Base-by-base conservation (phyloP, 768 basidiomycete species). In the Boletus rubescentipes region DNA sequence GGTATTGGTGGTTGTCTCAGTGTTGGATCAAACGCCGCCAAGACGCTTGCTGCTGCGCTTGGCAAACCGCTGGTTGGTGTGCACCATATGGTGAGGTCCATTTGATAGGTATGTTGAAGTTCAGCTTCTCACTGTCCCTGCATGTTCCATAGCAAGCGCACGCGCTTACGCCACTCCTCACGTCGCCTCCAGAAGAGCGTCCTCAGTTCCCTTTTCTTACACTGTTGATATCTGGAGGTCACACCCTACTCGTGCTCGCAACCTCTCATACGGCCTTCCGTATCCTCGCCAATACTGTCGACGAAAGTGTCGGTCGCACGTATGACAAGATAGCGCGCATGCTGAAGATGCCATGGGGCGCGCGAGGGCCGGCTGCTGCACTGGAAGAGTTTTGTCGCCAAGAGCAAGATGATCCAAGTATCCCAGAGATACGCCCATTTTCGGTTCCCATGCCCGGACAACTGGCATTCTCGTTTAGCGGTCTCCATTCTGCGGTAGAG, bases 141-240 rank as follows among this genome's bases (percentile, higher is more conserved):
- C 38, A 55, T 35, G 14, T 48, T 35, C 34, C 30, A 38, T 61
- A 94, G 93, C 93, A 95, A 91, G 95, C 90, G 0, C 96, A 97
- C 64, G 91, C 95, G 0, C 75, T 95, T 0, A 95, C 91, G 0
- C 79, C 88, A 0, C 70, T 91, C 23, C 78, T 96, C 14, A 91
- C 93, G 0, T 72, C 79, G 9, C 72, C 69, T 50, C 54, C 71
- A 0, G 49, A 59, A 10, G 61, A 77, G 21, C 49, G 75, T 64
- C 71, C 93, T 68, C 49, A 62, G 21, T 98, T 89, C 67, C 96
- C 96, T 0, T 98, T 95, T 74, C 79, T 98, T 34, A 87, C 89
- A 0, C 77, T 98, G 12, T 79, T 98, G 16, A 78, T 96, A 44
- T 95, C 93, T 0, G 96, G 96, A n/a, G 95, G 95, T 3, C 96